Conservation (phyloP, 2,329 filamentous ascomycete genomes). For the Colletotrichum graminicola region DNA sequence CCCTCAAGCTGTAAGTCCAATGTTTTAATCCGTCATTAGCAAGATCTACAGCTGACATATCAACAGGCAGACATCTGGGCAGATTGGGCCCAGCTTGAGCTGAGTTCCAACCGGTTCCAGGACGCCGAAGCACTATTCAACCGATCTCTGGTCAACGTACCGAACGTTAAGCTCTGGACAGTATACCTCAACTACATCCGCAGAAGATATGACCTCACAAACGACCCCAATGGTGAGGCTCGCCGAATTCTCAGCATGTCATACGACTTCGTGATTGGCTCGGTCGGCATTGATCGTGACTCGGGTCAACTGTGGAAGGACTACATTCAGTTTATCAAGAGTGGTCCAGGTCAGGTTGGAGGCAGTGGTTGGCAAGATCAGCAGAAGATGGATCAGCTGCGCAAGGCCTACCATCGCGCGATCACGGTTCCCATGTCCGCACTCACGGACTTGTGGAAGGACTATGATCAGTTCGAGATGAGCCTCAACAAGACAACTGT, state of each 20-base stretch:
- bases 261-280: slow-evolving; percentile 92
- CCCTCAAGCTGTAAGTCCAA: slow-evolving; percentile 83
- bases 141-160: slow-evolving; percentile 80
- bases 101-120: slow-evolving; percentile 84
- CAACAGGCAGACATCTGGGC: slow-evolving; percentile 90
- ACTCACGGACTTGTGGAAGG: slow-evolving; percentile 91
- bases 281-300: slow-evolving; percentile 91
- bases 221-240: slow-evolving; percentile 81
- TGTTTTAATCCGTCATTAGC: not conserved
- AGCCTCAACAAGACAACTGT: slow-evolving; percentile 92
- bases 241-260: slow-evolving; percentile 85
- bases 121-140: slow-evolving; percentile 87
- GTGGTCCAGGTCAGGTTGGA: slow-evolving; percentile 85
- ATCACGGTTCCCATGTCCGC: slow-evolving; percentile 88
- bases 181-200: slow-evolving; percentile 96
- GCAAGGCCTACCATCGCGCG: slow-evolving; percentile 92
- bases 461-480: slow-evolving; percentile 98
- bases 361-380: slow-evolving; percentile 94
- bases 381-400: slow-evolving; percentile 95
- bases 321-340: slow-evolving; percentile 93
- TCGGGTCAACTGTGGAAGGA: slow-evolving; percentile 93
- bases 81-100: slow-evolving; percentile 88
- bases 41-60: slow-evolving; percentile 50
- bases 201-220: slow-evolving; percentile 84
- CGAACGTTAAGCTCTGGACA: slow-evolving; percentile 90